These are phyloP conservation scores for Alternaria arborescens DNA, from an alignment of 2,329 filamentous ascomycete species.

Conservation along the genomic window DNA sequence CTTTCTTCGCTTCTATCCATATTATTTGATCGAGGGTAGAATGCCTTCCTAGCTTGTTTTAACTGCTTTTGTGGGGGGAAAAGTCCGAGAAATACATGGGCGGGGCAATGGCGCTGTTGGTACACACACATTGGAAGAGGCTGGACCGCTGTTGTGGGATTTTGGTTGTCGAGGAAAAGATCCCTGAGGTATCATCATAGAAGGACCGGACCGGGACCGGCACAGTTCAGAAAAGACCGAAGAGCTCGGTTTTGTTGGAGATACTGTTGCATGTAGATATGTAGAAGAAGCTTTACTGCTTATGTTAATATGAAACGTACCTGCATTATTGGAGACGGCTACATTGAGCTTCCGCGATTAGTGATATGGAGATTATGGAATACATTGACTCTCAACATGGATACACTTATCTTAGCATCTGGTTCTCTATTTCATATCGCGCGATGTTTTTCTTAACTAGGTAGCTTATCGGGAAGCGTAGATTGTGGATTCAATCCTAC, in stretches of 20 bases:
- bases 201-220: conserved; percentile 7
- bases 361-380: too few relatives aligned
- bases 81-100: neutral
- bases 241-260: conserved; percentile 1
- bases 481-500: neutral
- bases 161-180: neutral
- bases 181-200: neutral
- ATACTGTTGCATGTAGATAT: conserved; percentile 1
- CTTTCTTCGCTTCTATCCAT: conserved; percentile 18
- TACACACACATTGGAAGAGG: conserved; percentile 12
- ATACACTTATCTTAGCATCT: neutral
- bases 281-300: conserved; percentile 6
- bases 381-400: neutral
- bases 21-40: conserved; percentile 13
- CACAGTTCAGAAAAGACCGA: neutral
- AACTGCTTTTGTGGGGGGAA: conserved; percentile 9
- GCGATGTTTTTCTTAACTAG: rapidly evolving
- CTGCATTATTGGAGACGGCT: neutral
- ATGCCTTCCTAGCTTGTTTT: conserved; percentile 20
- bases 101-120: conserved; percentile 8
- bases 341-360: too few relatives aligned
- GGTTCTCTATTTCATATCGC: neutral
- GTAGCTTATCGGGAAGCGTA: neutral
- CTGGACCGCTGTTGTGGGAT: neutral
- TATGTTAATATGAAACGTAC: conserved; percentile 14